These are phyloP conservation scores for Nicotiana knightiana DNA, from an alignment of 257 asterid genomes.

Conservation along the genomic window DNA sequence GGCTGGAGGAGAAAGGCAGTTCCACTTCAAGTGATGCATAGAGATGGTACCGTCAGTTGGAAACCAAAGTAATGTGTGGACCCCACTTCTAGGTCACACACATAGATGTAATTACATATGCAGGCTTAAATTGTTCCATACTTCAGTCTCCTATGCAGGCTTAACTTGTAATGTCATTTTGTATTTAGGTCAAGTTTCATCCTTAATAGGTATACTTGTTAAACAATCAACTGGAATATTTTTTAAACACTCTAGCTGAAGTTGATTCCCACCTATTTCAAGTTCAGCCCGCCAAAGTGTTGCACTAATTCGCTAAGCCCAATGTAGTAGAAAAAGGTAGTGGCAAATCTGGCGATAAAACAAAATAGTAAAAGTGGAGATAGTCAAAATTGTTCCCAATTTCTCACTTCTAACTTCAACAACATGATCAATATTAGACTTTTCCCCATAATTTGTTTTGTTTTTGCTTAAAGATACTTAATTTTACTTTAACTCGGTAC, in stretches of 20 bases:
- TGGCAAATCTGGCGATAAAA: background rate
- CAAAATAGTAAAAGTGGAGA: background rate
- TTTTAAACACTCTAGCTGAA: background rate
- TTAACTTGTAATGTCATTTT: background rate
- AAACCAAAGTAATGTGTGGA: background rate
- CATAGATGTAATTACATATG: background rate
- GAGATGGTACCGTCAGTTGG: background rate
- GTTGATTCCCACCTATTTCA: background rate
- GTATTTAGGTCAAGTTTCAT: conserved; percentile 5
- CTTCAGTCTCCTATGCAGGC: background rate
- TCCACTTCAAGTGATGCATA: background rate
- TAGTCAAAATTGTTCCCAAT: background rate
- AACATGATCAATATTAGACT: background rate
- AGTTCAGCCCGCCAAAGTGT: background rate
- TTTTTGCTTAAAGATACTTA: background rate
- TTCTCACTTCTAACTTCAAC: background rate
- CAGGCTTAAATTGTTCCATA: background rate
- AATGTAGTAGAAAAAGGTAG: background rate
- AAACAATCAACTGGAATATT: background rate
- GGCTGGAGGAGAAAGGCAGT: background rate
- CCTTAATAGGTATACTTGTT: background rate
- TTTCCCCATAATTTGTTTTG: background rate
- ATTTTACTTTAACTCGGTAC: background rate
- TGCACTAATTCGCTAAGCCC: background rate
- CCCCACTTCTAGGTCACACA: background rate